A percentile compares a stretch with the other conserved stretches of the same genome.
phyloP scores from a whole-genome alignment of 129 eudicot species.

The Helichrysum umbraculigerum region DNA sequence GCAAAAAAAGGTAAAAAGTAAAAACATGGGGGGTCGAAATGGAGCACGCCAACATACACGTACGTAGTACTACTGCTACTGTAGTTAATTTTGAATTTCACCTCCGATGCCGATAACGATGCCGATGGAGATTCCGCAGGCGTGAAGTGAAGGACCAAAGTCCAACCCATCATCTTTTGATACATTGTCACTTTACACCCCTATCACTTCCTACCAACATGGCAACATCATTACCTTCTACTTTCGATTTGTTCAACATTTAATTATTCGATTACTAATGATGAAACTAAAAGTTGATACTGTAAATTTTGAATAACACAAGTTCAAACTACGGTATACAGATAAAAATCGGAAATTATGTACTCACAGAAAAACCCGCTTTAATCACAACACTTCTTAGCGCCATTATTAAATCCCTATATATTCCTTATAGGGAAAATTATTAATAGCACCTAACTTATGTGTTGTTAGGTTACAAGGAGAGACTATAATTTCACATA shows the following conservation, averaged over 20 bases:
- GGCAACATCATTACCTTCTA: conserved; percentile 24
- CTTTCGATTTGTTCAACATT: conserved; percentile 21
- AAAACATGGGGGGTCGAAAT: conserved; percentile 50
- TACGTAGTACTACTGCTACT: no score
- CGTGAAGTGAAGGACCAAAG: conserved; percentile 37
- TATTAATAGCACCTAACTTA: no score
- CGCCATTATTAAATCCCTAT: no score
- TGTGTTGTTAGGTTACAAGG: no score
- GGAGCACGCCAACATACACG: conserved; percentile 49
- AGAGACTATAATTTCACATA: no score
- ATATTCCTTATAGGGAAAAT: no score
- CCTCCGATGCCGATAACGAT: not conserved
- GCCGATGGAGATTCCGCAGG: conserved; percentile 48
- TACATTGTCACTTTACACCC: conserved; percentile 28
- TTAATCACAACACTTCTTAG: no score
- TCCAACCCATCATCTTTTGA: conserved; percentile 40
- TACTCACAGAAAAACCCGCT: no score
- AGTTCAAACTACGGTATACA: no score
- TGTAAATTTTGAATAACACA: no score
- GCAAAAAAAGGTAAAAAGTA: conserved; percentile 35
- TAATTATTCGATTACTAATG: not conserved
- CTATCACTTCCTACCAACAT: conserved; percentile 25
- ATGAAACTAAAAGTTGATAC: not conserved
- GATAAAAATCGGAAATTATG: no score
- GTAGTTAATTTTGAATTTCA: conserved; percentile 30